Percentiles rank a stretch among this genome's conserved stretches.
Evolutionary conservation across 352 stramenopile genomes (phyloP).

Genomic region (Phytophthora citricola): DNA sequence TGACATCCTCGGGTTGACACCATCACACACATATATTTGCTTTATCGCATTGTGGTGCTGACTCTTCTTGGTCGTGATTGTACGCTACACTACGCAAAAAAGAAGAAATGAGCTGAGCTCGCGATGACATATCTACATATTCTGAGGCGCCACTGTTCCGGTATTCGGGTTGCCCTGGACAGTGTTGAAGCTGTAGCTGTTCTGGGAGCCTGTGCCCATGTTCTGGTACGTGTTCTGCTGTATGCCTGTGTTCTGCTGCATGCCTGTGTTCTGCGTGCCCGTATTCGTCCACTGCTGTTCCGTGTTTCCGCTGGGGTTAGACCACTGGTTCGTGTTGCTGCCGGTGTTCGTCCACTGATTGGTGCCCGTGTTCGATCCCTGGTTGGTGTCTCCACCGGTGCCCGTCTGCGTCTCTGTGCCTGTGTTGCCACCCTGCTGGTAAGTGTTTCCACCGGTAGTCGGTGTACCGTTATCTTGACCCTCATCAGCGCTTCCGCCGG

Average conservation of each 20-base stretch:
- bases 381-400: background rate
- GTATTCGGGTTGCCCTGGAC: constrained; percentile 12
- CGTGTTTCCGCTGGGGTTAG: background rate
- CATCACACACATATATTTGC: constrained; percentile 9
- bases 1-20: background rate
- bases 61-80: background rate
- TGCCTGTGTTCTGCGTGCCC: constrained; percentile 1
- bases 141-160: constrained; percentile 25
- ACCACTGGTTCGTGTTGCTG: constrained; percentile 3
- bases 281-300: constrained; percentile 6
- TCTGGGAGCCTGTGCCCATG: constrained; percentile 18
- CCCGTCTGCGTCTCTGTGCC: no score
- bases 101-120: background rate
- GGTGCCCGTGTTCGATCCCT: background rate
- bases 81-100: constrained; percentile 8
- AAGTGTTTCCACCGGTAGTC: background rate
- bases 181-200: constrained; percentile 22
- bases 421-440: constrained; percentile 1
- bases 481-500: constrained; percentile 10
- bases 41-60: constrained; percentile 7
- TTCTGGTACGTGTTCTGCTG: constrained; percentile 11
- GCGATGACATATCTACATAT: background rate
- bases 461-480: background rate
- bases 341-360: background rate
- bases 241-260: background rate